Percentiles rank a stretch among this genome's conserved stretches.
Conservation (phyloP, 2,329 filamentous ascomycete species). For the Penicillium sp. region DNA sequence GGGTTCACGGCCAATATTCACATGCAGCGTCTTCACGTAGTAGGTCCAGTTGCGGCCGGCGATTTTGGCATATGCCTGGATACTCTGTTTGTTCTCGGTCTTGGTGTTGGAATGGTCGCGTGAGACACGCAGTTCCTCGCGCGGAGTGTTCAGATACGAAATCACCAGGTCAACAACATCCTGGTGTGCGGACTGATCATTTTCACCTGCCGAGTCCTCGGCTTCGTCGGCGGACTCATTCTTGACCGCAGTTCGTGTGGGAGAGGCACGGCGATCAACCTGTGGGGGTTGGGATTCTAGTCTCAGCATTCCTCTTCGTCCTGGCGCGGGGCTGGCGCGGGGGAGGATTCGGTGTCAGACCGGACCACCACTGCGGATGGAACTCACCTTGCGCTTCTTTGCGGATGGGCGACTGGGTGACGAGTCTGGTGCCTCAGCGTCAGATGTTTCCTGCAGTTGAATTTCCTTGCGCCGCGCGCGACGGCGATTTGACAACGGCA, state of each 20-base stretch:
- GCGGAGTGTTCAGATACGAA: constrained; percentile 47
- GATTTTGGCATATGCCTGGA: constrained; percentile 54
- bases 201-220: constrained; percentile 46
- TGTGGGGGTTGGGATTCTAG: constrained; percentile 19
- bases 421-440: constrained; percentile 50
- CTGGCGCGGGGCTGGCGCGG: constrained; percentile 6
- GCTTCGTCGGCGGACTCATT: constrained; percentile 45
- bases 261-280: constrained; percentile 39
- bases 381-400: constrained; percentile 53
- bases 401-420: constrained; percentile 50
- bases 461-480: constrained; percentile 50
- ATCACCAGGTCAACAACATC: constrained; percentile 53
- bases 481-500: constrained; percentile 48
- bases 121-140: constrained; percentile 48
- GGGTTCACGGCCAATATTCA: constrained; percentile 54
- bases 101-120: constrained; percentile 50
- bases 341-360: constrained; percentile 12
- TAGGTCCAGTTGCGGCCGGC: constrained; percentile 56
- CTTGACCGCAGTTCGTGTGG: constrained; percentile 35
- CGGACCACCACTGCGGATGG: constrained; percentile 3
- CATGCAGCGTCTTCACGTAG: constrained; percentile 51
- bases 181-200: constrained; percentile 45
- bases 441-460: constrained; percentile 48
- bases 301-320: constrained; percentile 16
- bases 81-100: constrained; percentile 48